These are phyloP conservation scores for Geotrichum fermentans DNA, from an alignment of 1,139 yeast genomes.

Conservation along the genomic window DNA sequence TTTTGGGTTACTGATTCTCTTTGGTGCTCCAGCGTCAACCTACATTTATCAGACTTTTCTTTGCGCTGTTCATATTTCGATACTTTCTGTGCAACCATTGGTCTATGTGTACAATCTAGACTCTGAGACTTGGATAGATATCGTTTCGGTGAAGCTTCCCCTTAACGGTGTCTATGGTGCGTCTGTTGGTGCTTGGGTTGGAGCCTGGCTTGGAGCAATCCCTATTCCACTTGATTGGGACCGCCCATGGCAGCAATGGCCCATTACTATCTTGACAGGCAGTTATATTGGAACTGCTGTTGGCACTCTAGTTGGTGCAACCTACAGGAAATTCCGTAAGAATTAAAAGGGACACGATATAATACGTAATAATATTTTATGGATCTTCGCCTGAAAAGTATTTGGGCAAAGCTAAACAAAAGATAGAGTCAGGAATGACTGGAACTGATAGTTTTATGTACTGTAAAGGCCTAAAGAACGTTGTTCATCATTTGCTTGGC, in stretches of 20 bases:
- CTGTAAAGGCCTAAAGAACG: too few species aligned
- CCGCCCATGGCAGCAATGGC: slow-evolving; percentile 96
- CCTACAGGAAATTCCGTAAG: slow-evolving; percentile 17
- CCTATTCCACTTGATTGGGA: slow-evolving; percentile 98
- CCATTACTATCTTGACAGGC: slow-evolving; percentile 83
- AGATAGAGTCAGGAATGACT: too few species aligned
- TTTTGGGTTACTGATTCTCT: slow-evolving; percentile 51
- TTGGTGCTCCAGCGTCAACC: slow-evolving; percentile 79
- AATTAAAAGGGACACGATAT: not conserved
- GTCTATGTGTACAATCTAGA: slow-evolving; percentile 57
- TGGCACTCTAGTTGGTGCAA: slow-evolving; percentile 44
- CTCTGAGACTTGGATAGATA: slow-evolving; percentile 44
- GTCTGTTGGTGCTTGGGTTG: slow-evolving; percentile 53
- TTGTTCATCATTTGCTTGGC: too few species aligned
- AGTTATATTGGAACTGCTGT: slow-evolving; percentile 64
- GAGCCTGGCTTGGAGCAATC: slow-evolving; percentile 89
- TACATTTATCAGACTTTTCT: slow-evolving; percentile 55
- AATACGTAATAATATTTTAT: not conserved
- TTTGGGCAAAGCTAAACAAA: not conserved
- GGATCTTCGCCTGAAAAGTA: not conserved
- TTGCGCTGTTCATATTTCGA: slow-evolving; percentile 60
- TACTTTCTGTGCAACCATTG: slow-evolving; percentile 60
- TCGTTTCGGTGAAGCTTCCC: slow-evolving; percentile 36
- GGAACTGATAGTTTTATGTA: too few species aligned
- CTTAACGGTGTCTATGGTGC: slow-evolving; percentile 37